Conservation (phyloP, 164 flowering plant genomes). For the Platanus orientalis region DNA sequence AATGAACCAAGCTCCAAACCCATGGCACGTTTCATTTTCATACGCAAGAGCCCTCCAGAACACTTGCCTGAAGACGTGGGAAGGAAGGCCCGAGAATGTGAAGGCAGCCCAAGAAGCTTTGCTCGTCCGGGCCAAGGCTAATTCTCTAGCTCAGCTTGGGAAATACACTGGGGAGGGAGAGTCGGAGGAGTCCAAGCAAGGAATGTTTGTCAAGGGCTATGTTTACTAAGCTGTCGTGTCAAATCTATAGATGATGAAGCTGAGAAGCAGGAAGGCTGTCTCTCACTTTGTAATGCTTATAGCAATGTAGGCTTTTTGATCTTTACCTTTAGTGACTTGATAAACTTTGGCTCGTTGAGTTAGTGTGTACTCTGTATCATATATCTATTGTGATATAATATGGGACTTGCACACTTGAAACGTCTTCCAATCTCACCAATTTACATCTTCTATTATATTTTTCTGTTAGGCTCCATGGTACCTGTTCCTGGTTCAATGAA, state of each 20-base stretch:
- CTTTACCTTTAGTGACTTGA: no score
- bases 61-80: conserved; percentile 20
- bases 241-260: not conserved
- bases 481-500: no score
- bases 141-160: conserved; percentile 44
- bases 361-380: no score
- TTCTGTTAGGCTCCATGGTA: no score
- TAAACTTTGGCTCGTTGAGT: no score
- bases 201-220: conserved; percentile 55
- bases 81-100: conserved; percentile 18
- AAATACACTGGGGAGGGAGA: conserved; percentile 56
- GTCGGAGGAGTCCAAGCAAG: conserved; percentile 50
- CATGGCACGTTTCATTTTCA: conserved; percentile 22
- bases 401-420: no score
- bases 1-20: conserved; percentile 20
- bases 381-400: no score
- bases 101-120: conserved; percentile 17
- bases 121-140: conserved; percentile 16
- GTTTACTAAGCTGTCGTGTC: conserved; percentile 22
- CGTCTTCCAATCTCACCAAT: no score
- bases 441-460: no score
- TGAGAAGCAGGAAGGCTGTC: not conserved
- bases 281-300: not conserved
- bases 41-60: conserved; percentile 21
- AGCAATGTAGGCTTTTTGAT: no score